Evolutionary conservation across 768 basidiomycete species (phyloP).

Genomic region (Boletus patriciae): DNA sequence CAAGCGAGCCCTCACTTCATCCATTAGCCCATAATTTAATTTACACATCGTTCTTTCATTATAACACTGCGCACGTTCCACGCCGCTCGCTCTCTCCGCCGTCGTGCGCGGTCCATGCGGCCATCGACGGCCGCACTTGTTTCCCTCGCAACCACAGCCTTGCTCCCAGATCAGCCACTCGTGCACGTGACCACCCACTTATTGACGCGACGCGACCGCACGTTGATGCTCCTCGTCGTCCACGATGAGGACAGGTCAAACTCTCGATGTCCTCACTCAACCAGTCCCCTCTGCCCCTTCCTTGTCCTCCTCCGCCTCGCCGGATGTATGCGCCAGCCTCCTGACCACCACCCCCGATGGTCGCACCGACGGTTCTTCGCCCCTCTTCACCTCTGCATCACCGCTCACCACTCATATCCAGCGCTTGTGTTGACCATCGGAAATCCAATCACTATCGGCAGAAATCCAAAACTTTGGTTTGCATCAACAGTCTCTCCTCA

Average conservation of each 20-base stretch:
- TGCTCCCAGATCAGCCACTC: background rate
- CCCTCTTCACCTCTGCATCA: background rate
- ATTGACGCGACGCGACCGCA: slow-evolving; percentile 9
- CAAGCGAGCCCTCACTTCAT: slow-evolving; percentile 1
- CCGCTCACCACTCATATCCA: slow-evolving; percentile 1
- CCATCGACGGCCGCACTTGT: background rate
- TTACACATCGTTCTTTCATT: slow-evolving; percentile 1
- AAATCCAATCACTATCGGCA: slow-evolving; percentile 66
- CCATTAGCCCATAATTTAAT: background rate
- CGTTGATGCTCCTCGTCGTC: slow-evolving; percentile 2
- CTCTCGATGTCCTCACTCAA: slow-evolving; percentile 27
- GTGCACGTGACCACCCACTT: slow-evolving; percentile 13
- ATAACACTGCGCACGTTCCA: slow-evolving; percentile 5
- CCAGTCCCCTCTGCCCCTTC: slow-evolving; percentile 31
- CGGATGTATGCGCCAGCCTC: slow-evolving; percentile 70
- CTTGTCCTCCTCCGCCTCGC: slow-evolving; percentile 11
- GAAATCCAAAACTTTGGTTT: slow-evolving; percentile 69
- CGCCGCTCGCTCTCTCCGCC: slow-evolving; percentile 11
- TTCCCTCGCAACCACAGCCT: slow-evolving; percentile 13
- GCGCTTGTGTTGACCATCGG: slow-evolving; percentile 61
- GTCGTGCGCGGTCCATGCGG: slow-evolving; percentile 8
- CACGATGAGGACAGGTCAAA: slow-evolving; percentile 21
- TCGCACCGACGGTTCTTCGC: slow-evolving; percentile 57
- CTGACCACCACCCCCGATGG: slow-evolving; percentile 59
- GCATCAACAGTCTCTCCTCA: background rate